phyloP scores from a whole-genome alignment of 2,329 filamentous ascomycete species.

The Fusarium nodosum region DNA sequence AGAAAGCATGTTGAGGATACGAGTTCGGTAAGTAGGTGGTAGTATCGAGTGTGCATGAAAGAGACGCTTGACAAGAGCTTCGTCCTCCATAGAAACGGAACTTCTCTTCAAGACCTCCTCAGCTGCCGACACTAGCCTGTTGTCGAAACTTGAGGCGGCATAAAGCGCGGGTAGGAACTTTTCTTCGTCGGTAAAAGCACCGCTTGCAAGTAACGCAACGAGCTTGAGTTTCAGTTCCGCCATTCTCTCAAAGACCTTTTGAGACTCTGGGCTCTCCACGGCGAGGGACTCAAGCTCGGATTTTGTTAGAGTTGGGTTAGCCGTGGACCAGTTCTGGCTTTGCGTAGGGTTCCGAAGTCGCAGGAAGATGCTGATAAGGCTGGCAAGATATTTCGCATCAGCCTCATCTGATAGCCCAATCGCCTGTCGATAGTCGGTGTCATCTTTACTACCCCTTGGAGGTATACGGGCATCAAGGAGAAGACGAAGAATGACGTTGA shows the following conservation, averaged over 20 bases:
- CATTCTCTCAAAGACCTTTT: conserved; percentile 63
- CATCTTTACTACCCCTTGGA: conserved; percentile 81
- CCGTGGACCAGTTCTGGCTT: conserved; percentile 50
- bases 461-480: conserved; percentile 80
- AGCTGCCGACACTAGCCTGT: conserved; percentile 83
- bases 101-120: conserved; percentile 90
- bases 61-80: conserved; percentile 71
- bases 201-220: conserved; percentile 82
- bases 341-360: conserved; percentile 54
- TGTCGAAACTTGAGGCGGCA: conserved; percentile 86
- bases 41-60: conserved; percentile 81
- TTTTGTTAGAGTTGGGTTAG: conserved; percentile 54
- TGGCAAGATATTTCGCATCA: conserved; percentile 81
- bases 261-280: conserved; percentile 68
- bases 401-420: conserved; percentile 75
- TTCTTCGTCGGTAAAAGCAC: conserved; percentile 85
- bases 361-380: conserved; percentile 82
- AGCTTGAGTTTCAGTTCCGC: conserved; percentile 68
- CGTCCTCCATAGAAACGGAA: conserved; percentile 79
- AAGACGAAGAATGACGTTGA: conserved; percentile 85
- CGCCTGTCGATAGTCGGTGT: conserved; percentile 73
- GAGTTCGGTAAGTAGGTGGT: conserved; percentile 80
- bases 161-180: conserved; percentile 87
- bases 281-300: conserved; percentile 52
- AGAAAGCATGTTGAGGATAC: conserved; percentile 79